Percentiles rank a stretch among this genome's conserved stretches.
phyloP scores from a whole-genome alignment of 768 basidiomycete genomes.

The Hirschioporus abietinus region DNA sequence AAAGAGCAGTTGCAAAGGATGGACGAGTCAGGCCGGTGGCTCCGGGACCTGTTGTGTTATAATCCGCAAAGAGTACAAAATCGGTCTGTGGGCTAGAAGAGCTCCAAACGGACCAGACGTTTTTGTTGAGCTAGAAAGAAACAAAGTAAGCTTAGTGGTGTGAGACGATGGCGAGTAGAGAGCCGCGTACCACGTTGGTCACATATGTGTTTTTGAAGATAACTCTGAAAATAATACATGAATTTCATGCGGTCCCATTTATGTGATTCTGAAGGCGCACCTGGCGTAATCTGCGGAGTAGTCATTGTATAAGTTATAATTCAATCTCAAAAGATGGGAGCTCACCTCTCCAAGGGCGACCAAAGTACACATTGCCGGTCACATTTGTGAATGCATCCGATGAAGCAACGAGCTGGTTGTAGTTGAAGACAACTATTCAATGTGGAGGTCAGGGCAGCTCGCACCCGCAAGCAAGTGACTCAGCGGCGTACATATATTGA shows the following conservation, averaged over 20 bases:
- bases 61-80: constrained; percentile 26
- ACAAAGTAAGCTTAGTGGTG: constrained; percentile 6
- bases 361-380: constrained; percentile 20
- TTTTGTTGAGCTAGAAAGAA: constrained; percentile 11
- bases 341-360: constrained; percentile 23
- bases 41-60: constrained; percentile 22
- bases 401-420: constrained; percentile 38
- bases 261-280: constrained; percentile 18
- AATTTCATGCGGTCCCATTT: not conserved
- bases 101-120: constrained; percentile 24
- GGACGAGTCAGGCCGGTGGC: constrained; percentile 20
- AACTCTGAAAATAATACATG: constrained; percentile 18
- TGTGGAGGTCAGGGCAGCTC: not conserved
- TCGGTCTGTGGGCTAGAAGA: constrained; percentile 22
- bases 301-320: not conserved
- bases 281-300: constrained; percentile 34
- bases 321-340: not conserved
- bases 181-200: constrained; percentile 13
- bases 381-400: constrained; percentile 33
- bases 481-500: constrained; percentile 36
- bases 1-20: constrained; percentile 23
- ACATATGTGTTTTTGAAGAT: constrained; percentile 23
- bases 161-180: constrained; percentile 3
- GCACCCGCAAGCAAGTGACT: not conserved
- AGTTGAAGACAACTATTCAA: constrained; percentile 36